Conservation (phyloP, 257 asterid species). For the Gentiana straminea region DNA sequence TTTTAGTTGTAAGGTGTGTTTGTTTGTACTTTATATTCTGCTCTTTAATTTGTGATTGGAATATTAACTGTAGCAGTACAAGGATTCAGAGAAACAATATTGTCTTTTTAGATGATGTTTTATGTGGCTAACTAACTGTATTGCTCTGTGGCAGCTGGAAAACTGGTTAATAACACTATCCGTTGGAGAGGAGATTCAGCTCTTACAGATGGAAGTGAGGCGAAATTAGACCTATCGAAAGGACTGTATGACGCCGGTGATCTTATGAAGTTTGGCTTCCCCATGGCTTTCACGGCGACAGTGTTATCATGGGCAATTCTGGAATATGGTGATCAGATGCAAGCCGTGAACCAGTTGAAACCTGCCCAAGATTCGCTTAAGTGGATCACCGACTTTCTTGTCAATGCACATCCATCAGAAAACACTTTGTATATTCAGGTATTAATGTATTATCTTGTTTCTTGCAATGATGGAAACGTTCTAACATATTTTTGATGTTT, state of each 20-base stretch:
- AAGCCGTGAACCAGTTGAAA: slow-evolving; percentile 38
- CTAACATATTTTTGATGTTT: no score
- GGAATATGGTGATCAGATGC: slow-evolving; percentile 74
- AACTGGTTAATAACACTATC: slow-evolving; percentile 45
- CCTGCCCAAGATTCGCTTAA: slow-evolving; percentile 55
- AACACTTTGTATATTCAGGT: slow-evolving; percentile 83
- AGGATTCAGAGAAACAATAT: no score
- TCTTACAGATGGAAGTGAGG: slow-evolving; percentile 56
- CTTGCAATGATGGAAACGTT: no score
- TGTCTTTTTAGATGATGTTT: neutral
- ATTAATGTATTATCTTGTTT: neutral
- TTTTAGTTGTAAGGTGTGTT: neutral
- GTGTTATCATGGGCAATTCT: slow-evolving; percentile 86
- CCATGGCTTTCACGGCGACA: slow-evolving; percentile 89
- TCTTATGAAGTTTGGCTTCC: slow-evolving; percentile 73
- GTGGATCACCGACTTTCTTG: slow-evolving; percentile 81
- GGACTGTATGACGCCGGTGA: slow-evolving; percentile 97
- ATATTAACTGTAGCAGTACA: no score
- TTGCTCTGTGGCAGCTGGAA: slow-evolving; percentile 59
- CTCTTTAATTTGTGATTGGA: neutral
- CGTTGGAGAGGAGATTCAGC: slow-evolving; percentile 84
- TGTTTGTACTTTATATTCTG: neutral
- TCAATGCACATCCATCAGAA: slow-evolving; percentile 61
- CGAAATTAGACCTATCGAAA: slow-evolving; percentile 64
- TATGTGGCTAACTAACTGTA: slow-evolving; percentile 6